Percentiles rank a stretch among this genome's conserved stretches.
phyloP scores from a whole-genome alignment of 2,329 filamentous ascomycete species.

The Fusarium chuoi region DNA sequence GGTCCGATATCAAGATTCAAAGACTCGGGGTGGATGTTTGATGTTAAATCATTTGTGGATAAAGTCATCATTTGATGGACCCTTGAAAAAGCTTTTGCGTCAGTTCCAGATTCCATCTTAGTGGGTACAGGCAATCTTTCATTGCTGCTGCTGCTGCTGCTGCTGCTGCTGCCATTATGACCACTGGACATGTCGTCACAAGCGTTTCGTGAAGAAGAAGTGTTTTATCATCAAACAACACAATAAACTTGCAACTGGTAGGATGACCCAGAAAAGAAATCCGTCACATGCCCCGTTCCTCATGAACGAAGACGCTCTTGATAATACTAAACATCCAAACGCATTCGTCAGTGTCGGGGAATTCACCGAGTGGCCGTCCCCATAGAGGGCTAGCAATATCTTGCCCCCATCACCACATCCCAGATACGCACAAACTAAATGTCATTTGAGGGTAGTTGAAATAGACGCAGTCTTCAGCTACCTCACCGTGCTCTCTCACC shows the following conservation, averaged over 20 bases:
- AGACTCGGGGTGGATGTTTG: constrained; percentile 20
- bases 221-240: background rate
- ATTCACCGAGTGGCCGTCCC: background rate
- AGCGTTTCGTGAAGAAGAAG: background rate
- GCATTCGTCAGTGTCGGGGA: background rate
- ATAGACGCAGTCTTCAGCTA: background rate
- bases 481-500: constrained; percentile 14
- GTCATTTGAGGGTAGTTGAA: background rate
- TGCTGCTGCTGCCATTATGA: background rate
- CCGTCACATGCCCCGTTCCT: background rate
- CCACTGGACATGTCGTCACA: background rate
- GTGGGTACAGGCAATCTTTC: background rate
- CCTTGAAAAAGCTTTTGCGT: constrained; percentile 17
- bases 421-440: constrained; percentile 14
- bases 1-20: constrained; percentile 37
- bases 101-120: constrained; percentile 4
- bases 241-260: background rate
- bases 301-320: background rate
- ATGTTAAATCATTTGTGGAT: constrained; percentile 25
- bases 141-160: background rate
- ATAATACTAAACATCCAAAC: background rate
- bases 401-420: constrained; percentile 7
- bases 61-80: constrained; percentile 5
- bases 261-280: background rate
- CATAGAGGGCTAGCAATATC: background rate